phyloP scores from a whole-genome alignment of 805 yeast species.

The Scheffersomyces amazonensis region DNA sequence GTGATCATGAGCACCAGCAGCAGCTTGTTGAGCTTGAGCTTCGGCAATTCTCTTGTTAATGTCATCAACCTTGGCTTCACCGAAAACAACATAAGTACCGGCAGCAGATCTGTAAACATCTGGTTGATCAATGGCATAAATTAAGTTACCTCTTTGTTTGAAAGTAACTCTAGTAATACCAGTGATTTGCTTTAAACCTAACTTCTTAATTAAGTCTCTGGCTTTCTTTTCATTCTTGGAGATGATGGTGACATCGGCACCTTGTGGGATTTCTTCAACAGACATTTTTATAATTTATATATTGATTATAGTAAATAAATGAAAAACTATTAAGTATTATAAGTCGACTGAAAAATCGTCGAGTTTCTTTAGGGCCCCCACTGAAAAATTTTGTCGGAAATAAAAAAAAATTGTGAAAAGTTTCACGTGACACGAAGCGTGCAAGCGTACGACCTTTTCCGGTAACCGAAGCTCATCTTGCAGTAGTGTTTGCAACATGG shows the following conservation, averaged over 20 bases:
- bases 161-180: conserved; percentile 95
- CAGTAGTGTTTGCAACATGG: too few species aligned
- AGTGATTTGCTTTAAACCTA: conserved; percentile 84
- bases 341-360: neutral
- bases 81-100: conserved; percentile 95
- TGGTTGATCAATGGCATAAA: conserved; percentile 88
- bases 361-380: too few species aligned
- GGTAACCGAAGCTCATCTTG: too few species aligned
- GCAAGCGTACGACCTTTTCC: too few species aligned
- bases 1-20: conserved; percentile 44
- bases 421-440: too few species aligned
- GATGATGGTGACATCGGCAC: conserved; percentile 77
- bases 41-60: conserved; percentile 82
- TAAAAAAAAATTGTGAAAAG: too few species aligned
- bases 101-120: conserved; percentile 92
- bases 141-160: conserved; percentile 88
- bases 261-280: conserved; percentile 68
- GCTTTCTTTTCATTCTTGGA: conserved; percentile 95
- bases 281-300: conserved; percentile 28
- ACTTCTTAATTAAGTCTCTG: conserved; percentile 81
- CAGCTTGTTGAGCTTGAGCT: conserved; percentile 75
- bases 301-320: neutral
- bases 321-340: neutral
- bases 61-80: conserved; percentile 97
- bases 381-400: too few species aligned